Evolutionary conservation across 176 grass and related monocot genomes (phyloP).

Genomic region (Hsuehochloa calcarea): DNA sequence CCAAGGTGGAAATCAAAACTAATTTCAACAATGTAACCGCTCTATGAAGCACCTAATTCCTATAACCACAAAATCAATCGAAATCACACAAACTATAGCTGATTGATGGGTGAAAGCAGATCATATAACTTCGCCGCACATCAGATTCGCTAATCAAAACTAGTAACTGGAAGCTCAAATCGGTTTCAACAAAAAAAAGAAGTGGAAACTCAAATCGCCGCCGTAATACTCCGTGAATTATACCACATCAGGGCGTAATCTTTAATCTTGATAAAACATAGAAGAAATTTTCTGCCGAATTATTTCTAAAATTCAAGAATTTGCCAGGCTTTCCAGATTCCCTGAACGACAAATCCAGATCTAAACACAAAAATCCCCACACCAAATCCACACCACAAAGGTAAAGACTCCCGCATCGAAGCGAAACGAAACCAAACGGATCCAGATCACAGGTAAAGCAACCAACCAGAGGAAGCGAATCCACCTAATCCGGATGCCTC

Average conservation of each 20-base stretch:
- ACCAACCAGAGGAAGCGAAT: not conserved
- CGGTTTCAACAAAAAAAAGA: too few relatives aligned
- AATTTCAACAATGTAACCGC: not conserved
- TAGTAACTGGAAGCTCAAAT: not conserved
- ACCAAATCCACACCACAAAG: not conserved
- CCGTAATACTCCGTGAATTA: not conserved
- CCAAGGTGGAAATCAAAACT: not conserved
- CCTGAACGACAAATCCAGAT: not conserved
- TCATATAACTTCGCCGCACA: too few relatives aligned
- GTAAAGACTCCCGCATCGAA: not conserved
- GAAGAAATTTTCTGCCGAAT: not conserved
- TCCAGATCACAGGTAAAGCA: not conserved
- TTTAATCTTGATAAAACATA: not conserved
- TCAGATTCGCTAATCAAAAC: not conserved
- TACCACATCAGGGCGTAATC: not conserved
- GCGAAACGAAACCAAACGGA: not conserved
- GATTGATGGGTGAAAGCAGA: not conserved
- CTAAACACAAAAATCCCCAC: not conserved
- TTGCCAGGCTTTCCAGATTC: not conserved
- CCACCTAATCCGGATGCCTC: not conserved
- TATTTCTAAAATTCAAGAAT: not conserved
- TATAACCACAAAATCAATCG: not conserved
- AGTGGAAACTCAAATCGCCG: not conserved
- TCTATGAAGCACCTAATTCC: not conserved
- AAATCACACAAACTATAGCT: not conserved